These are phyloP conservation scores for Primulina huaijiensis DNA, from an alignment of 257 asterid species.

Conservation along the genomic window DNA sequence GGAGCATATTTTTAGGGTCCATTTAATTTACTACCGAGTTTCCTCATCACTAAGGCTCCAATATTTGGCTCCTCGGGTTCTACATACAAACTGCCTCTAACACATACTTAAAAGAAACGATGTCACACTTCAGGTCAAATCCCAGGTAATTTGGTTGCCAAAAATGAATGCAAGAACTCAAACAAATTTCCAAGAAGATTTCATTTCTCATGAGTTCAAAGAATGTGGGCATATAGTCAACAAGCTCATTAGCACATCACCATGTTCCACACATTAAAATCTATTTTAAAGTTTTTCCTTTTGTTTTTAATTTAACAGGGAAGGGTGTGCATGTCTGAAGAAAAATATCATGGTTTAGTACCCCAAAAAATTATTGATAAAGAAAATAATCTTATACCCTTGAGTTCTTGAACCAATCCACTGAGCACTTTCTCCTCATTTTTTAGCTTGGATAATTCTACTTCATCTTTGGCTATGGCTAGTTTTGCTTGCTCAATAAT, in stretches of 20 bases:
- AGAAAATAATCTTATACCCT: slow-evolving; percentile 46
- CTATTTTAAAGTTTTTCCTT: background rate
- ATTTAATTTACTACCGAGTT: background rate
- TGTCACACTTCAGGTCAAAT: background rate
- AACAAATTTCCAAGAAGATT: background rate
- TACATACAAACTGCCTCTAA: background rate
- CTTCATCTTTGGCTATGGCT: slow-evolving; percentile 68
- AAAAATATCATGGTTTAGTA: slow-evolving; percentile 11
- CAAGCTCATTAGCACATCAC: background rate
- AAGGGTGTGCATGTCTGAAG: background rate
- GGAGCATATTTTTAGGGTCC: background rate
- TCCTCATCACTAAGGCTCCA: background rate
- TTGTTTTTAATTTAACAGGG: background rate
- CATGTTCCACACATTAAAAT: background rate
- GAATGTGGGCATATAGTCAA: background rate
- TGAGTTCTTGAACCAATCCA: slow-evolving; percentile 70
- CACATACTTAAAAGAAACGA: background rate
- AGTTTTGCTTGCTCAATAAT: slow-evolving; percentile 69
- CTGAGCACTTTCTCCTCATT: slow-evolving; percentile 76
- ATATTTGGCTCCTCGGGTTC: background rate
- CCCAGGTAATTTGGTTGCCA: background rate
- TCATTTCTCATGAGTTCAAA: background rate
- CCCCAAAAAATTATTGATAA: slow-evolving; percentile 11
- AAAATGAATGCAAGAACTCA: background rate
- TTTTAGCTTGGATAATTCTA: slow-evolving; percentile 66